These are phyloP conservation scores for Fragosphaeria purpurea DNA, from an alignment of 2,329 filamentous ascomycete genomes.

Conservation along the genomic window DNA sequence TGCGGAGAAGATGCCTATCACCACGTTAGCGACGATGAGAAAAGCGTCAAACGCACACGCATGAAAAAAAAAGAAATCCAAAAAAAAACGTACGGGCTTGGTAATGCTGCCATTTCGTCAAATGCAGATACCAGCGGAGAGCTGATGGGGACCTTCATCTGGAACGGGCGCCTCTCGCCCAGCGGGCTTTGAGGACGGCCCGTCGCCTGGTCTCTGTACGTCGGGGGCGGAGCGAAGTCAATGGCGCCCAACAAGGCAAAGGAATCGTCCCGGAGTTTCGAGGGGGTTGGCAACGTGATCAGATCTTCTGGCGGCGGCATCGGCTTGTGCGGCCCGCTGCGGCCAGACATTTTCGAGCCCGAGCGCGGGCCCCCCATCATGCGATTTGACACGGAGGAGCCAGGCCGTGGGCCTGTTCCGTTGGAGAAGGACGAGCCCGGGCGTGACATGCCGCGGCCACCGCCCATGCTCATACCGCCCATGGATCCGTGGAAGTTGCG, in stretches of 20 bases:
- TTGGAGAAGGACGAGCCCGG: slow-evolving; percentile 24
- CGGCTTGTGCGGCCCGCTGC: slow-evolving; percentile 31
- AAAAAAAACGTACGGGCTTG: slow-evolving; percentile 68
- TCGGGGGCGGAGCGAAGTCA: slow-evolving; percentile 78
- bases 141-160: slow-evolving; percentile 59
- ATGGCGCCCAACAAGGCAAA: slow-evolving; percentile 58
- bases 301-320: slow-evolving; percentile 65
- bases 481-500: slow-evolving; percentile 38
- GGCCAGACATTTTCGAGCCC: slow-evolving; percentile 39
- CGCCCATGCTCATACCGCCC: slow-evolving; percentile 34
- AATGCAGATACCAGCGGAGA: slow-evolving; percentile 75
- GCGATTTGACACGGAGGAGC: slow-evolving; percentile 47
- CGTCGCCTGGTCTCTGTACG: slow-evolving; percentile 54
- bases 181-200: slow-evolving; percentile 58
- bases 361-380: slow-evolving; percentile 35
- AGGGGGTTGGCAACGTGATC: slow-evolving; percentile 70
- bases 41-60: background rate
- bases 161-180: slow-evolving; percentile 61
- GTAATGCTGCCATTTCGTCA: slow-evolving; percentile 75
- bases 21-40: background rate
- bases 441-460: slow-evolving; percentile 19
- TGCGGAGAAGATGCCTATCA: slow-evolving; percentile 58
- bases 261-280: slow-evolving; percentile 71
- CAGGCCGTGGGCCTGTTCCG: slow-evolving; percentile 42
- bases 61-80: background rate